Conservation (phyloP, 2,329 filamentous ascomycete species). For the Paecilomyces sp. region DNA sequence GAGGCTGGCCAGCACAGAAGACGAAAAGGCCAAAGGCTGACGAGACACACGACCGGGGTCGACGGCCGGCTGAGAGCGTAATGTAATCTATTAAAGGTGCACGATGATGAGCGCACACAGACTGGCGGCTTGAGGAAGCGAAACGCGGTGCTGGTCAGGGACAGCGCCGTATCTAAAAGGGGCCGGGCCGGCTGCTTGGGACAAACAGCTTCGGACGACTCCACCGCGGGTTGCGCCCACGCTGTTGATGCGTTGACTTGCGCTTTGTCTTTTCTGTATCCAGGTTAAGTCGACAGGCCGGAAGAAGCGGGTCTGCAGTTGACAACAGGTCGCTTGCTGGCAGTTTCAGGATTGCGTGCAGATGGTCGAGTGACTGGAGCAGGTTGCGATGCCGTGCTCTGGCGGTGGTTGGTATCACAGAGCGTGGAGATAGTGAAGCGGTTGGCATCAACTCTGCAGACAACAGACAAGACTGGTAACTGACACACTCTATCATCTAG, state of each 20-base stretch:
- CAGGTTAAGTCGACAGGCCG: background rate
- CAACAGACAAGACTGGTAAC: background rate
- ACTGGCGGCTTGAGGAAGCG: background rate
- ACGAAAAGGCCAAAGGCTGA: conserved; percentile 2
- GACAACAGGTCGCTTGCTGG: background rate
- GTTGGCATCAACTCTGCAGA: background rate
- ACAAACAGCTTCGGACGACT: background rate
- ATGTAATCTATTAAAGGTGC: background rate
- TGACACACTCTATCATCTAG: too few relatives aligned
- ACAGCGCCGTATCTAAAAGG: background rate
- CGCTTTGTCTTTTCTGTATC: background rate
- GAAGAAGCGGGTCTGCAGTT: background rate
- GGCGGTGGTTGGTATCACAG: background rate
- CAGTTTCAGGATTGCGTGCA: background rate
- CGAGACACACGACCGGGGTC: background rate
- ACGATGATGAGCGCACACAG: background rate
- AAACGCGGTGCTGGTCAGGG: background rate
- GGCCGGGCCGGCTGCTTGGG: background rate
- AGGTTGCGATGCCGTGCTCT: background rate
- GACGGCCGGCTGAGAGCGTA: background rate
- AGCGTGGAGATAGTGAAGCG: background rate
- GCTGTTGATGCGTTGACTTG: background rate
- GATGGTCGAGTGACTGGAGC: too few relatives aligned
- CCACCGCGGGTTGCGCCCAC: background rate
- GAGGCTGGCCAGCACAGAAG: background rate